Percentiles rank a stretch among this genome's conserved stretches.
phyloP scores from a whole-genome alignment of 106 monocot genomes.

The Dendrobium chrysotoxum region DNA sequence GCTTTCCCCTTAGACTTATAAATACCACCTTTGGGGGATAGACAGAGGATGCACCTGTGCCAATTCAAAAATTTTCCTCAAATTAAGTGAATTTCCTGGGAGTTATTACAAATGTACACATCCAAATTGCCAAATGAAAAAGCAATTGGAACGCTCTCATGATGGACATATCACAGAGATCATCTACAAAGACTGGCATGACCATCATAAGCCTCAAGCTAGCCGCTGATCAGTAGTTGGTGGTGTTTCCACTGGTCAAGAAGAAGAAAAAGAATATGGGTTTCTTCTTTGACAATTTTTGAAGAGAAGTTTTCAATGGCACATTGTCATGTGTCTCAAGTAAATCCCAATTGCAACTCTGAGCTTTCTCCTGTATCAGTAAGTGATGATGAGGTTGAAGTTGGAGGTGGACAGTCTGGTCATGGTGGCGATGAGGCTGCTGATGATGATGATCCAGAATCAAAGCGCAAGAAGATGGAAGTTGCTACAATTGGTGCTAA shows the following conservation, averaged over 20 bases:
- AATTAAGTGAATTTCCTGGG: conserved; percentile 91
- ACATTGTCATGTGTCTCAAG: conserved; percentile 14
- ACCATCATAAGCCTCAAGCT: conserved; percentile 87
- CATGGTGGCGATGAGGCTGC: conserved; percentile 29
- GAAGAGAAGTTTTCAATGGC: conserved; percentile 45
- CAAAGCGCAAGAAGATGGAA: conserved; percentile 86
- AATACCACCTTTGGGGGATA: too few relatives aligned
- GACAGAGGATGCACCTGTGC: too few relatives aligned
- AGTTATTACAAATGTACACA: conserved; percentile 98
- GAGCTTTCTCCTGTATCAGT: conserved; percentile 42
- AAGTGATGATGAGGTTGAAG: conserved; percentile 64
- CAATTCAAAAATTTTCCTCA: conserved; percentile 7
- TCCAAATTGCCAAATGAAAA: conserved; percentile 94
- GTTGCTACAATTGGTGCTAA: conserved; percentile 34
- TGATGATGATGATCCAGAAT: conserved; percentile 75
- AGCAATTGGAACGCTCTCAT: conserved; percentile 80
- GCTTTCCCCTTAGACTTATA: too few relatives aligned
- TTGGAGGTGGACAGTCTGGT: conserved; percentile 31
- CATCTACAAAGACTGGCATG: conserved; percentile 77
- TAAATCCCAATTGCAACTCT: conserved; percentile 30
- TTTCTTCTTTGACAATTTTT: conserved; percentile 22
- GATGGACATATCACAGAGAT: conserved; percentile 91
- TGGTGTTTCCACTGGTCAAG: conserved; percentile 36
- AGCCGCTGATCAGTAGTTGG: conserved; percentile 50
- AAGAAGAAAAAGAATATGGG: conserved; percentile 43